Evolutionary conservation across 805 yeast species (phyloP).

Genomic region (Middelhovenomyces tepae): DNA sequence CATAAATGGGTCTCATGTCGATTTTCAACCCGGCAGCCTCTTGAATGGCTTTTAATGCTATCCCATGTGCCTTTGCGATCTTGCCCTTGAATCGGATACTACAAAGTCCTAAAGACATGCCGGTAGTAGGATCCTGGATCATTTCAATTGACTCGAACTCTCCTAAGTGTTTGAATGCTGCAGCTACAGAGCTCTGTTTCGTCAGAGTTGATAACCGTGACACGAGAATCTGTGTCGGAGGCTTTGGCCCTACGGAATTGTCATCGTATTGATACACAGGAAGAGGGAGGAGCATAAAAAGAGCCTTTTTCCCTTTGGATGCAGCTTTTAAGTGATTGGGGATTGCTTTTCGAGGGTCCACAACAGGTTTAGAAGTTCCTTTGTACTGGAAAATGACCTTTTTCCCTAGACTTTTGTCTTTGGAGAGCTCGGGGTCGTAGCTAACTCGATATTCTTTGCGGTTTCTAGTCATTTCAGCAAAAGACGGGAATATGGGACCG

Average conservation of each 20-base stretch:
- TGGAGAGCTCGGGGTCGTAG: slow-evolving; percentile 45
- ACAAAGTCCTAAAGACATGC: slow-evolving; percentile 70
- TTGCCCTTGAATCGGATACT: slow-evolving; percentile 50
- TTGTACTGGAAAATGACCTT: slow-evolving; percentile 29
- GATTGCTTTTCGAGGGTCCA: slow-evolving; percentile 12
- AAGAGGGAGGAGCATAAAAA: slow-evolving; percentile 15
- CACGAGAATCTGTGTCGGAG: slow-evolving; percentile 58
- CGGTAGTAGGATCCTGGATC: slow-evolving; percentile 63
- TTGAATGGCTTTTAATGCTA: slow-evolving; percentile 39
- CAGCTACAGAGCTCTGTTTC: slow-evolving; percentile 10
- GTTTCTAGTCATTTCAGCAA: slow-evolving; percentile 5
- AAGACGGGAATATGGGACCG: too few relatives aligned
- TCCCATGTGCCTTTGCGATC: slow-evolving; percentile 36
- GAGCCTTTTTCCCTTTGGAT: slow-evolving; percentile 17
- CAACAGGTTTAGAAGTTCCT: slow-evolving; percentile 20
- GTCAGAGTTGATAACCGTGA: slow-evolving; percentile 47
- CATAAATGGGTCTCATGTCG: slow-evolving; percentile 38
- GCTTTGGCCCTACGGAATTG: slow-evolving; percentile 67
- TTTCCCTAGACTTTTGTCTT: slow-evolving; percentile 34
- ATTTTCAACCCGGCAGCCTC: slow-evolving; percentile 40
- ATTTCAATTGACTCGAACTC: slow-evolving; percentile 49
- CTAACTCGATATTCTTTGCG: slow-evolving; percentile 35
- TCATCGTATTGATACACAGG: slow-evolving; percentile 48
- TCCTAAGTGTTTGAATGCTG: slow-evolving; percentile 49
- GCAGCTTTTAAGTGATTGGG: slow-evolving; percentile 6